Base-by-base conservation (phyloP, 352 stramenopile genomes). In the Phytophthora aleatoria region DNA sequence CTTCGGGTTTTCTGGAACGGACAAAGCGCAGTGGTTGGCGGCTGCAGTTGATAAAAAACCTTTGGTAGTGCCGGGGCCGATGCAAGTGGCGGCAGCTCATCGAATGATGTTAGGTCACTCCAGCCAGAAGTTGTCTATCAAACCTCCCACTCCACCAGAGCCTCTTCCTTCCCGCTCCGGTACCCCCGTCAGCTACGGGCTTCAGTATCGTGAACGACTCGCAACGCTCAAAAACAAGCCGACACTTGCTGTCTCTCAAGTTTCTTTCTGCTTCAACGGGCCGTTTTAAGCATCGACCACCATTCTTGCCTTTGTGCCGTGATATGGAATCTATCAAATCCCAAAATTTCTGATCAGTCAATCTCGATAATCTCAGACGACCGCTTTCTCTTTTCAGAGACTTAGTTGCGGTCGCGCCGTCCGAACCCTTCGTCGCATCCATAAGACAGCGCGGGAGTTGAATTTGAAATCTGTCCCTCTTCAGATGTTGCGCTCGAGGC, bases 31-130 rank as follows among this genome's bases (percentile, higher is more conserved):
- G 33, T 87, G 78, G 70, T 63, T 91, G 15, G 51, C 60, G 5
- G 50, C 39, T 12, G 33, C 44, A 58, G 52, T 61, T 9, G 71
- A 91, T 30, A 91, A 89, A 66, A 91, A 90, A 24, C 71, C 83
- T 11, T 64, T 89, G 8, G 73, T 77, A 11, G 78, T 85, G 12
- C 87, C 87, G 5, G 75, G 81, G 0, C 81, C 87, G 1, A 87
- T 89, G 59, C 87, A 95, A 55, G 58, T 90, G 10, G 87, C 87
- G n/a, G 81, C 81, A 6, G 87, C 85, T 36, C 83, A 92, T 51
- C 83, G 87, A 15, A 52, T 95, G 41, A 95, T 95, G 87, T 70
- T 95, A 13, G 87, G 87, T 7, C 84, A 95, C 48, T 93, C 87
- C 27, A 95, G 87, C 64, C 85, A 93, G 56, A 92, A 90, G 53